phyloP scores from a whole-genome alignment of 352 stramenopile genomes.

The Globisporangium nodosum region DNA sequence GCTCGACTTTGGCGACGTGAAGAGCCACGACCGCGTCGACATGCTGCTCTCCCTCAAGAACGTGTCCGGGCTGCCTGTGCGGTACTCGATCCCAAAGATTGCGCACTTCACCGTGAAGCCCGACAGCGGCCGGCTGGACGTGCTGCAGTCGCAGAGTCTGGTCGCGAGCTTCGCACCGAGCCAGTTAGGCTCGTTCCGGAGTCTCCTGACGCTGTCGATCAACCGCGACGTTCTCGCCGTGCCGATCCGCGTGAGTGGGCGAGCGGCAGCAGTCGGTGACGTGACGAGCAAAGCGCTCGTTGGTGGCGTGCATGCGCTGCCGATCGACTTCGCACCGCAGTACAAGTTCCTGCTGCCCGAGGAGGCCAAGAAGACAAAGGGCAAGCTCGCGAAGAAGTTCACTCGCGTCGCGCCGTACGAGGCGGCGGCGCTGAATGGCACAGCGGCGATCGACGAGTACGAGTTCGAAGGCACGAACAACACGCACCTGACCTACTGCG shows the following conservation, averaged over 20 bases:
- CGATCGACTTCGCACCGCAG: slow-evolving; percentile 79
- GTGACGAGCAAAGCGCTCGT: slow-evolving; percentile 27
- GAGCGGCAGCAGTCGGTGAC: slow-evolving; percentile 48
- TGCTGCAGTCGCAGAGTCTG: slow-evolving; percentile 84
- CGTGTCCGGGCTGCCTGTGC: slow-evolving; percentile 50
- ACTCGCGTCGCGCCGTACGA: slow-evolving; percentile 63
- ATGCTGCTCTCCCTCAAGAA: slow-evolving; percentile 86
- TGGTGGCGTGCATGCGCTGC: slow-evolving; percentile 60
- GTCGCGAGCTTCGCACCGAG: slow-evolving; percentile 86
- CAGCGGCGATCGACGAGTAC: slow-evolving; percentile 69
- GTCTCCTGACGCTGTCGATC: slow-evolving; percentile 32
- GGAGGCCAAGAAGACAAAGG: slow-evolving; percentile 57
- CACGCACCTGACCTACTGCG: slow-evolving; percentile 82
- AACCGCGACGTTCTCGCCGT: slow-evolving; percentile 46
- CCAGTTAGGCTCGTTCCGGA: slow-evolving; percentile 79
- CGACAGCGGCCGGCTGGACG: slow-evolving; percentile 58
- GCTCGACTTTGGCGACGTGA: slow-evolving; percentile 82
- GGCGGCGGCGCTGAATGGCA: slow-evolving; percentile 53
- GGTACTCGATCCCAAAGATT: slow-evolving; percentile 54
- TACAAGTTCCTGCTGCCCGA: slow-evolving; percentile 89
- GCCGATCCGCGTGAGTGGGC: slow-evolving; percentile 58
- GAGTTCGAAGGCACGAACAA: slow-evolving; percentile 83
- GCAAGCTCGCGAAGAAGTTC: slow-evolving; percentile 40
- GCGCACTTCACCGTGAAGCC: slow-evolving; percentile 81
- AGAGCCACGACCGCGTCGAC: slow-evolving; percentile 74